These are phyloP conservation scores for Yamagishiella unicocca DNA, from an alignment of 139 green algal genomes.

Conservation along the genomic window DNA sequence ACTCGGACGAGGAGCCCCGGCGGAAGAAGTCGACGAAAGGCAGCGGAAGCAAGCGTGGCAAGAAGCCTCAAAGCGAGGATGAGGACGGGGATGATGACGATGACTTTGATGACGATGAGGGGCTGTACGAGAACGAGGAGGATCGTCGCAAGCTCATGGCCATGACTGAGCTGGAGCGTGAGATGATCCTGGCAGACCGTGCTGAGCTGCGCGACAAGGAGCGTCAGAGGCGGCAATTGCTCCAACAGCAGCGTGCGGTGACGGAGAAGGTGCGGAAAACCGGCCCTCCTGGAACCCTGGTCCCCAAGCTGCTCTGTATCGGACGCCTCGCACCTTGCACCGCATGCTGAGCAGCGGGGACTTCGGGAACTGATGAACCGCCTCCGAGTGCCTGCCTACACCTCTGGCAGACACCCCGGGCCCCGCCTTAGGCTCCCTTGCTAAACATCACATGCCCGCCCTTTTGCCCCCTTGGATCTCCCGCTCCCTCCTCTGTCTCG, in stretches of 20 bases:
- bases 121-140: conserved; percentile 75
- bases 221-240: conserved; percentile 57
- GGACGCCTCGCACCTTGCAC: too few relatives aligned
- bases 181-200: conserved; percentile 76
- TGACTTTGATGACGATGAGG: conserved; percentile 55
- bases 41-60: neutral
- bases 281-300: neutral
- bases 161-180: conserved; percentile 76
- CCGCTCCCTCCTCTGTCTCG: neutral
- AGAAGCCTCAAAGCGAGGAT: conserved; percentile 37
- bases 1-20: conserved; percentile 29
- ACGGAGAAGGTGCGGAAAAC: conserved; percentile 10
- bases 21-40: conserved; percentile 5
- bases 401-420: too few relatives aligned
- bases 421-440: too few relatives aligned
- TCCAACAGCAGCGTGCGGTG: conserved; percentile 46
- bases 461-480: neutral
- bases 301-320: neutral
- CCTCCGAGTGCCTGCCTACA: too few relatives aligned
- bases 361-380: too few relatives aligned
- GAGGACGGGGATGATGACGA: conserved; percentile 59
- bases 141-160: conserved; percentile 63
- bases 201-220: conserved; percentile 62
- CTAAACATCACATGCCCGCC: too few relatives aligned
- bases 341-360: too few relatives aligned